Evolutionary conservation across 2,329 filamentous ascomycete genomes (phyloP).

Genomic region (Stagonosporopsis chrysanthemi): DNA sequence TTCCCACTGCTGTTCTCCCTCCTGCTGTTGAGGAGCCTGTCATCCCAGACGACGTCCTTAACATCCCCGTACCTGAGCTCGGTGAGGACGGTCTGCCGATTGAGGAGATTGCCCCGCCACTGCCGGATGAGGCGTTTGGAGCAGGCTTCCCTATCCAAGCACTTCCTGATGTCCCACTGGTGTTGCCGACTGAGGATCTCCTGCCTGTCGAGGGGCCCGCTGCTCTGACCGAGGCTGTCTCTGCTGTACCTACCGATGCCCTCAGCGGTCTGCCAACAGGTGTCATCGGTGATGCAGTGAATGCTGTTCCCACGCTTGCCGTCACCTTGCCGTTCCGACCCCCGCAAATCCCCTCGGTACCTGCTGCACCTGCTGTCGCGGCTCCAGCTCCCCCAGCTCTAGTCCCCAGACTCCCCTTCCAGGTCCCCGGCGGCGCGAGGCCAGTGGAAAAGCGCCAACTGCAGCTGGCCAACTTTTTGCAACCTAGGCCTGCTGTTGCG

Average conservation of each 20-base stretch:
- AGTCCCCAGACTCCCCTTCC: conserved; percentile 6
- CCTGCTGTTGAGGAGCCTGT: neutral
- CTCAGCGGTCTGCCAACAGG: conserved; percentile 7
- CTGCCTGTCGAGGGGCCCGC: conserved; percentile 1
- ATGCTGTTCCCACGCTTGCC: neutral
- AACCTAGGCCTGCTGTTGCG: neutral
- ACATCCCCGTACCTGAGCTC: conserved; percentile 2
- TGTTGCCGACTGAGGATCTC: neutral
- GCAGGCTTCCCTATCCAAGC: conserved; percentile 11
- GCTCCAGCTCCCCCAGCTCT: neutral
- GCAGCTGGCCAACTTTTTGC: neutral
- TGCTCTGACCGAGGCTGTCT: neutral
- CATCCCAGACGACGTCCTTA: conserved; percentile 4
- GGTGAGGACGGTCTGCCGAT: conserved; percentile 1
- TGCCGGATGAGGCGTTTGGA: conserved; percentile 4
- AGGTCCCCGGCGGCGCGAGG: neutral
- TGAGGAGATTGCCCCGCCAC: neutral
- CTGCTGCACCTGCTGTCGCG: neutral
- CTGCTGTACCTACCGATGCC: conserved; percentile 5
- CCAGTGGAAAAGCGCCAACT: conserved; percentile 5
- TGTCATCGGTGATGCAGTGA: neutral
- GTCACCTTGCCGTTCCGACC: neutral
- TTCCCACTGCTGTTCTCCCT: neutral
- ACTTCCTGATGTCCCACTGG: conserved; percentile 7
- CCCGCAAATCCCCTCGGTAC: too few species aligned